Conservation (phyloP, 2,329 filamentous ascomycete genomes). For the Blastomyces parvus region DNA sequence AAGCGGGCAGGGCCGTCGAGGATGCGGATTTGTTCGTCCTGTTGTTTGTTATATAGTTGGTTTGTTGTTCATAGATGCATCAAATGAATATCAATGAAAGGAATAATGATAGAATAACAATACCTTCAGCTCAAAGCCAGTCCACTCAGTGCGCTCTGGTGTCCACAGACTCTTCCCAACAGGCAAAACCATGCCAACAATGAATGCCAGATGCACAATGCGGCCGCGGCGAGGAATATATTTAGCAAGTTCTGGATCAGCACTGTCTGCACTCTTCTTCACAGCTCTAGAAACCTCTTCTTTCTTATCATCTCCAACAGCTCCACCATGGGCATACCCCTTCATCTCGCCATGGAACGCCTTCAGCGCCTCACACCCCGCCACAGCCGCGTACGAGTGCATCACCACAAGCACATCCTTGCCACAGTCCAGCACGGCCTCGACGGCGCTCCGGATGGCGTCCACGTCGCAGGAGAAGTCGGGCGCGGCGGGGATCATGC, state of each 20-base stretch:
- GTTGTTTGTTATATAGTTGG: not conserved
- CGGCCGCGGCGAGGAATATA: conserved; percentile 6
- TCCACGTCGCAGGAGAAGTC: conserved; percentile 13
- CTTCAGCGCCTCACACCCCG: conserved; percentile 15
- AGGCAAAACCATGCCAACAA: conserved; percentile 8
- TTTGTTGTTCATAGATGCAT: not conserved
- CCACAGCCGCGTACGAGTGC: conserved; percentile 18
- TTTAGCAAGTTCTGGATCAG: not conserved
- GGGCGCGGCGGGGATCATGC: conserved; percentile 2
- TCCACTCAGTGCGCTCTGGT: not conserved
- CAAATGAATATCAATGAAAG: no score
- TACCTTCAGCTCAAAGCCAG: conserved; percentile 4
- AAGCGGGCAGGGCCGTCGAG: conserved; percentile 9
- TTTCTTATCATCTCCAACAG: not conserved
- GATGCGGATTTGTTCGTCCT: conserved; percentile 8
- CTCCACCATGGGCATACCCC: not conserved
- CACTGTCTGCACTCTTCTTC: not conserved
- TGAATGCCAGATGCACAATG: conserved; percentile 11
- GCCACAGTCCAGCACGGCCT: conserved; percentile 13
- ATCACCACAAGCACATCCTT: conserved; percentile 16
- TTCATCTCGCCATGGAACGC: conserved; percentile 10
- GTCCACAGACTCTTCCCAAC: conserved; percentile 7
- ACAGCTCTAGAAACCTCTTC: not conserved
- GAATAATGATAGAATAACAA: not conserved
- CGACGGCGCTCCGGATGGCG: conserved; percentile 10